Base-by-base conservation (phyloP, 169 alveolate species). In the Plasmodium adleri region DNA sequence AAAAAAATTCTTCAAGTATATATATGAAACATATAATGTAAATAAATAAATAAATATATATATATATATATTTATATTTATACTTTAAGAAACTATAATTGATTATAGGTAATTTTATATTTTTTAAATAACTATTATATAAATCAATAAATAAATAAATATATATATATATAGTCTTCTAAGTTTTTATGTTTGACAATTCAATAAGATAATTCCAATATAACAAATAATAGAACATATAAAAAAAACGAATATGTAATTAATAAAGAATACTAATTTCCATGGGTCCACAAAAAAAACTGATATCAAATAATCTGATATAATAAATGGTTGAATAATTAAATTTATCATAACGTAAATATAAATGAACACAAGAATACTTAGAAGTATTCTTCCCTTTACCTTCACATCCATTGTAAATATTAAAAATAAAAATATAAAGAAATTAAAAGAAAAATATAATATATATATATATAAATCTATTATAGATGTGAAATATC, bases 201-300 rank as follows among this genome's bases (percentile, higher is more conserved):
- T 28, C 54, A 80, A 47, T 12, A 80, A 62, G 54, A 80, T 5
- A 45, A 80, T 43, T 22, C 90, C 90, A 49, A 80, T 80, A 64
- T 60, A 80, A 80, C 90, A 80, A 80, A 80, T 56, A 67, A 80
- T 80, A 56, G 58, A 80, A 20, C 83, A 66, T 56, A 62, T 52
- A 80, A 67, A 67, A 68, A 80, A 71, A 72, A 80, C 83, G 83
- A 80, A 80, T 67, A 26, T 26, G 45, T 32, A 80, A 68, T 80
- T 80, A 10, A 80, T 80, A 67, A 68, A 13, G 45, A 67, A 80
- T 28, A 72, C 90, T 62, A 80, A 50, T 80, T 80, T 80, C 90
- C 90, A 80, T n/a, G 90, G 90, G 83, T 80, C 80, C 50, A 80
- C 90, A 80, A 80, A 80, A 80, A 80, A 80, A 80, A 80, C 71